Percentiles rank a stretch among this genome's conserved stretches.
phyloP scores from a whole-genome alignment of 1,284 basidiomycete species.

The Pascua sp. region DNA sequence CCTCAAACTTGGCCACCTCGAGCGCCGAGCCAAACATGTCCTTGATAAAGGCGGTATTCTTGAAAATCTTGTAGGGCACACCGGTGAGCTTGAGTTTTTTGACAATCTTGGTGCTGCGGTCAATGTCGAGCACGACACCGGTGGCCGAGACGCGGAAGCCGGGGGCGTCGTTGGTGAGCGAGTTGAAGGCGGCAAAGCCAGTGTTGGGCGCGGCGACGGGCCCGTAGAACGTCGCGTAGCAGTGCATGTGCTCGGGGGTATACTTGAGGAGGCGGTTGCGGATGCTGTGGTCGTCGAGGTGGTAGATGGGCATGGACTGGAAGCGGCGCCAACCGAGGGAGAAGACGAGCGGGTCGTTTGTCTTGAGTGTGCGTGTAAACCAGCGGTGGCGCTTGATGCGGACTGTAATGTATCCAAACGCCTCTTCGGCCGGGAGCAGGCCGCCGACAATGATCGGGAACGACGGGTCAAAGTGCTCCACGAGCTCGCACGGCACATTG shows the following conservation, averaged over 20 bases:
- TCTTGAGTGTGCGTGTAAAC: slow-evolving; percentile 90
- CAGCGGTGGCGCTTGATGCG: slow-evolving; percentile 95
- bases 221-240: slow-evolving; percentile 93
- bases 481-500: slow-evolving; percentile 83
- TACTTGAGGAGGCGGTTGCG: slow-evolving; percentile 99
- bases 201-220: slow-evolving; percentile 90
- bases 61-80: slow-evolving; percentile 92
- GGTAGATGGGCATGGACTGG: slow-evolving; percentile 92
- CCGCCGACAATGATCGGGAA: slow-evolving; percentile 93
- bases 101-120: slow-evolving; percentile 87
- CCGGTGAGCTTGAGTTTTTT: slow-evolving; percentile 99
- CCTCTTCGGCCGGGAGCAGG: slow-evolving; percentile 83
- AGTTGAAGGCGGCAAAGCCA: slow-evolving; percentile 96
- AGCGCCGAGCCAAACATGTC: slow-evolving; percentile 93
- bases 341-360: slow-evolving; percentile 93
- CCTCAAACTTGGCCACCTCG: slow-evolving; percentile 98
- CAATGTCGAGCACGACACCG: slow-evolving; percentile 90
- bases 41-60: slow-evolving; percentile 97
- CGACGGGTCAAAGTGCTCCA: slow-evolving; percentile 86
- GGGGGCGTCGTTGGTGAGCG: slow-evolving; percentile 62
- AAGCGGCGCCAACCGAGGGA: slow-evolving; percentile 95
- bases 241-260: slow-evolving; percentile 99
- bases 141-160: slow-evolving; percentile 91
- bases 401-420: slow-evolving; percentile 90
- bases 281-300: slow-evolving; percentile 92